These are phyloP conservation scores for Vigna trinervia DNA, from an alignment of 306 rosid species.

Conservation along the genomic window DNA sequence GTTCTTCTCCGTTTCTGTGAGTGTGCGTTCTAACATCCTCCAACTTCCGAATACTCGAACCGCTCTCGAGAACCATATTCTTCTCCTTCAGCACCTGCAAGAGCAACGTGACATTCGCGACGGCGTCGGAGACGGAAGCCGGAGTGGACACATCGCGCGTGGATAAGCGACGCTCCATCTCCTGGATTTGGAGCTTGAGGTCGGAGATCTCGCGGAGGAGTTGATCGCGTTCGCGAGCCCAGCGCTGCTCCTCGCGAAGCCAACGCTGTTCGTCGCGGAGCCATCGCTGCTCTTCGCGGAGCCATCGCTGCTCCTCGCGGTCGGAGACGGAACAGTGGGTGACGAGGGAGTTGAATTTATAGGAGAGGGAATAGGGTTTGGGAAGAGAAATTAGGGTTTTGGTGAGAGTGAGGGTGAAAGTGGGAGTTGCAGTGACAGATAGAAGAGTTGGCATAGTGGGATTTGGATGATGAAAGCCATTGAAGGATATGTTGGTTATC, in stretches of 20 bases:
- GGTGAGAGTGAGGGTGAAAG: conserved; percentile 4
- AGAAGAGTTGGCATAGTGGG: conserved; percentile 41
- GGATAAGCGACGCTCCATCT: conserved; percentile 55
- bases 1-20: too few species aligned
- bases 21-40: conserved; percentile 19
- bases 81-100: conserved; percentile 75
- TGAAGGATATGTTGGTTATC: neutral
- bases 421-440: conserved; percentile 26
- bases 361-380: conserved; percentile 9
- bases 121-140: conserved; percentile 54
- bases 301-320: conserved; percentile 74
- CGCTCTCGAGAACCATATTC: conserved; percentile 62
- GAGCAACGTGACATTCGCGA: conserved; percentile 54
- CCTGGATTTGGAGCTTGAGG: conserved; percentile 66
- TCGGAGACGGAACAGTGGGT: conserved; percentile 51
- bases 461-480: conserved; percentile 13
- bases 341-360: conserved; percentile 45
- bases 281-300: conserved; percentile 93
- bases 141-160: conserved; percentile 46
- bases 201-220: conserved; percentile 72
- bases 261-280: conserved; percentile 82
- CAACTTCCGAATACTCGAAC: conserved; percentile 50
- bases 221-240: conserved; percentile 72
- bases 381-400: conserved; percentile 35
- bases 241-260: conserved; percentile 85